Base-by-base conservation (phyloP, 2,329 filamentous ascomycete genomes). In the Colletotrichum endophyticum region DNA sequence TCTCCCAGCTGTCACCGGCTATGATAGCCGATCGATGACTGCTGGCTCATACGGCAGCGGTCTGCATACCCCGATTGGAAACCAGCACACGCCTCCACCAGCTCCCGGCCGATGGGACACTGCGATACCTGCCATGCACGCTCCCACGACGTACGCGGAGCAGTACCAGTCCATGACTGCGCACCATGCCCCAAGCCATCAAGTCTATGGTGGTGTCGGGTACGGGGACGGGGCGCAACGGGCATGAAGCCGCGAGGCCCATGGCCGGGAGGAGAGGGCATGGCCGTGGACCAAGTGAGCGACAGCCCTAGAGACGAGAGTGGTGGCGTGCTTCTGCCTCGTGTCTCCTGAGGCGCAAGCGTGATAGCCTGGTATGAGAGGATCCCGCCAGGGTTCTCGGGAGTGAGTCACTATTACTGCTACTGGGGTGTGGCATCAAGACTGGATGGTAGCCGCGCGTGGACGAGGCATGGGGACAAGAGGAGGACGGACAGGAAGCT, bases 211-310 rank as follows among this genome's bases (percentile, higher is more conserved):
- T 70, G 78, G 84, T 25, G 81, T 83, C 62, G 82, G 82, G n/a
- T 89, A 89, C 76, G 84, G 83, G 67, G 86, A 88, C 71, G 84
- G 84, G 61, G 82, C 84, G 22, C 83, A 87, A 68, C 84, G 88
- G 74, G 85, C 86, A 78, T 89, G 74, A 84, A 84, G 56, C 44
- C 66, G 72, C 13, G 72, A 59, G 56, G 70, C 64, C 27, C 22
- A 34, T 34, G 22, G 71, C 34, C 25, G 63, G 59, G 70, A 73
- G 71, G 70, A 56, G 63, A 59, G 56, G 36, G 69, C 28, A 63
- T 67, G 62, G 53, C n/a, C 27, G 30, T 36, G 73, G 39, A 15
- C 27, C 66, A 67, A 62, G 66, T 61, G 66, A 61, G 66, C 57
- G 72, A 44, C 53, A 22, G 27, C 22, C 16, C n/a, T 15, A 22